These are phyloP conservation scores for Epichloe scottii DNA, from an alignment of 2,329 filamentous ascomycete genomes.

Conservation along the genomic window DNA sequence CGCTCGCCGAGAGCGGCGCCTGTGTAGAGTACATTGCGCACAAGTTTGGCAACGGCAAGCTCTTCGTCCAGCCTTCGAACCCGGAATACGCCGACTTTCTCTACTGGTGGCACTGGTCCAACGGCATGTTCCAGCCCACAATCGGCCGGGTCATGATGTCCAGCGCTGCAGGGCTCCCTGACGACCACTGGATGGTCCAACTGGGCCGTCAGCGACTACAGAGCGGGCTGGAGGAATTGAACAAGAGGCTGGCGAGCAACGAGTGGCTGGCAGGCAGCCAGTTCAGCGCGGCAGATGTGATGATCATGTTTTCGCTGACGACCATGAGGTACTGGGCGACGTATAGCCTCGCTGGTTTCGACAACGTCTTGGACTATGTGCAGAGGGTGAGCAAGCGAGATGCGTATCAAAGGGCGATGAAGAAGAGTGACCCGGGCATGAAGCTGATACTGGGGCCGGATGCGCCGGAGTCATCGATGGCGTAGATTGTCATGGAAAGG, in stretches of 20 bases:
- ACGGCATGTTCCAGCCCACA: constrained; percentile 30
- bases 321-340: constrained; percentile 44
- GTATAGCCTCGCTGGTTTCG: constrained; percentile 27
- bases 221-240: constrained; percentile 33
- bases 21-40: constrained; percentile 49
- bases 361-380: constrained; percentile 33
- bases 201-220: constrained; percentile 21
- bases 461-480: constrained; percentile 2
- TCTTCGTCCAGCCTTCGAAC: constrained; percentile 32
- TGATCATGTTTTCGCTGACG: constrained; percentile 47
- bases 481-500: background rate
- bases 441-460: constrained; percentile 18
- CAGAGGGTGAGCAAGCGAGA: constrained; percentile 29
- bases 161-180: background rate
- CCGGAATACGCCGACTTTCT: constrained; percentile 46
- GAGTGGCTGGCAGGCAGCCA: constrained; percentile 47
- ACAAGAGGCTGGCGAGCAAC: constrained; percentile 33
- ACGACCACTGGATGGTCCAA: constrained; percentile 16
- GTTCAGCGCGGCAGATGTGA: constrained; percentile 54
- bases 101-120: constrained; percentile 51
- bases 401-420: constrained; percentile 34
- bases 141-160: constrained; percentile 27
- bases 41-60: constrained; percentile 35
- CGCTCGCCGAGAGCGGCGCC: constrained; percentile 46
- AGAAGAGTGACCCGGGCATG: constrained; percentile 36